These are phyloP conservation scores for Mycena sp. DNA, from an alignment of 1,284 basidiomycete species.

Conservation along the genomic window DNA sequence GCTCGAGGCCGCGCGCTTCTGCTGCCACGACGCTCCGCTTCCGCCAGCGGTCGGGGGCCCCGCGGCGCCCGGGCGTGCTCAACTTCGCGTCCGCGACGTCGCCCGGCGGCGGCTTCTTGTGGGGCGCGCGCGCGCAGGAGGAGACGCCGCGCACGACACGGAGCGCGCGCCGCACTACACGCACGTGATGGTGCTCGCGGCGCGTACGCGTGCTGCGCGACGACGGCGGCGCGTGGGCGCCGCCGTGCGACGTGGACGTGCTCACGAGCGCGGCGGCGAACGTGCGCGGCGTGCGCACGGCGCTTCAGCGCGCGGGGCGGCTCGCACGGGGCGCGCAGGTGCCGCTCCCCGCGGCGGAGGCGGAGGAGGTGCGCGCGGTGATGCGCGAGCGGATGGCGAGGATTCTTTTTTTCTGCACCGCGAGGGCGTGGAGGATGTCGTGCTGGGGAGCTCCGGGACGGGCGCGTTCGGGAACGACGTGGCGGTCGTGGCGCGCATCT, in stretches of 20 bases:
- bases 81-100: slow-evolving; percentile 73
- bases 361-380: slow-evolving; percentile 26
- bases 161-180: slow-evolving; percentile 63
- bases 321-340: slow-evolving; percentile 34
- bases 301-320: no score
- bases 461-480: slow-evolving; percentile 76
- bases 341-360: not conserved
- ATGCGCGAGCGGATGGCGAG: slow-evolving; percentile 79
- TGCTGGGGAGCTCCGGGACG: slow-evolving; percentile 79
- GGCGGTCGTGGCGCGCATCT: slow-evolving; percentile 58
- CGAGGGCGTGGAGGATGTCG: slow-evolving; percentile 62
- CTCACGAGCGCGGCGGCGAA: slow-evolving; percentile 77
- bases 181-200: slow-evolving; percentile 75
- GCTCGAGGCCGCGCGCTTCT: slow-evolving; percentile 24
- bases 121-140: slow-evolving; percentile 75
- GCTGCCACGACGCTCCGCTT: not conserved
- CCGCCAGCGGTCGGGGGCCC: not conserved
- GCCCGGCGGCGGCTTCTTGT: slow-evolving; percentile 74
- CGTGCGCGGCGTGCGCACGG: slow-evolving; percentile 64
- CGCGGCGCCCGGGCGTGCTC: no score
- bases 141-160: slow-evolving; percentile 48
- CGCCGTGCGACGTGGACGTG: slow-evolving; percentile 67
- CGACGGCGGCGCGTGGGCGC: slow-evolving; percentile 63
- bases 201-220: slow-evolving; percentile 63
- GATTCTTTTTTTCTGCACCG: slow-evolving; percentile 69